phyloP scores from a whole-genome alignment of 345 rosid species.

The Adansonia digitata region DNA sequence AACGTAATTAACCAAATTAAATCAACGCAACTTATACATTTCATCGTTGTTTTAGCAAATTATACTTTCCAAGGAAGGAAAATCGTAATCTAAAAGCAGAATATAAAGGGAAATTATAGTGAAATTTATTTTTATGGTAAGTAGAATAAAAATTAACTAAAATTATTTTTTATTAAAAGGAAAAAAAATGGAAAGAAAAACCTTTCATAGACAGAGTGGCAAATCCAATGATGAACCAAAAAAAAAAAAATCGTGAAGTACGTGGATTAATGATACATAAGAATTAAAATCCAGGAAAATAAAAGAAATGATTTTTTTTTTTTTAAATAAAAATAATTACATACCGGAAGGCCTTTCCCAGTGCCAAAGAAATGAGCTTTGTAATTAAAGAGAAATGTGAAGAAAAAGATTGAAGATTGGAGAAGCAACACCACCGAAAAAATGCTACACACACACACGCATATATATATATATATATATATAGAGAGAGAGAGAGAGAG shows the following conservation, averaged over 20 bases:
- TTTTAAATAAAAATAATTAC: too few relatives aligned
- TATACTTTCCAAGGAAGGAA: background rate
- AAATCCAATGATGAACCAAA: background rate
- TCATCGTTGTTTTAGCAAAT: background rate
- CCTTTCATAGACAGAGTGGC: background rate
- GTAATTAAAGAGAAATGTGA: too few relatives aligned
- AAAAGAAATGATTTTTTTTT: too few relatives aligned
- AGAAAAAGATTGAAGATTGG: too few relatives aligned
- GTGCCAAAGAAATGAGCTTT: too few relatives aligned
- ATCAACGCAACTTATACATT: background rate
- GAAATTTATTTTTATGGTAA: background rate
- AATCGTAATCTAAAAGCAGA: background rate
- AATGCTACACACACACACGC: too few relatives aligned
- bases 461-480: too few relatives aligned
- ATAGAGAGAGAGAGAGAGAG: too few relatives aligned
- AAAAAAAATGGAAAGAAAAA: background rate
- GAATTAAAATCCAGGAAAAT: background rate
- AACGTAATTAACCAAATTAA: background rate
- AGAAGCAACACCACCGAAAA: too few relatives aligned
- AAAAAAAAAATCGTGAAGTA: background rate
- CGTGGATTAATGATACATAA: too few relatives aligned
- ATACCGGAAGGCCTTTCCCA: too few relatives aligned
- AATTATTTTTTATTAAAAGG: background rate
- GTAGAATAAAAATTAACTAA: background rate
- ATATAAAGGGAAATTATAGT: background rate